Conservation (phyloP, 139 green algal genomes). For the Astrephomene gubernaculifera region DNA sequence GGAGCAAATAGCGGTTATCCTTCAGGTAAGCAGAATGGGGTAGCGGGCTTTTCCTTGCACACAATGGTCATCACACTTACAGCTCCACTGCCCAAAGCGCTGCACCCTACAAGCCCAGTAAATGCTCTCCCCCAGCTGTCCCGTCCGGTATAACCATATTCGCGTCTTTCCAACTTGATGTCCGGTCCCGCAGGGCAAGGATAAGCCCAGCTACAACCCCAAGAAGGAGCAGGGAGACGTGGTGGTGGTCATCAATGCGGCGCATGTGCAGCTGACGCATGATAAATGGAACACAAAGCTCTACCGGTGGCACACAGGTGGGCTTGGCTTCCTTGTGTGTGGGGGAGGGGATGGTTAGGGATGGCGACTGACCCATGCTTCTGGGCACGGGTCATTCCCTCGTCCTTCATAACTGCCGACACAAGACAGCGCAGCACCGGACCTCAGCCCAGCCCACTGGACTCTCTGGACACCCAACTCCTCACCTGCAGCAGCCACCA, state of each 20-base stretch:
- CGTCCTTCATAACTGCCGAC: too few species aligned
- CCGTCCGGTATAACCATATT: too few species aligned
- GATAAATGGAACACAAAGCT: conserved; percentile 92
- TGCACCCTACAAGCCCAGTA: background rate
- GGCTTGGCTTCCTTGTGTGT: too few species aligned
- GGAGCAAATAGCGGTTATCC: conserved; percentile 70
- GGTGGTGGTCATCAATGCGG: conserved; percentile 89
- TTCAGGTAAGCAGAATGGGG: conserved; percentile 32
- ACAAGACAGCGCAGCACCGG: too few species aligned
- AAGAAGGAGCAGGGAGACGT: conserved; percentile 84
- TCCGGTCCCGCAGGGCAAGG: conserved; percentile 80
- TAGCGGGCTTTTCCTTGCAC: too few species aligned
- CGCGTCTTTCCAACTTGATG: background rate
- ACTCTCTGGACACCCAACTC: too few species aligned
- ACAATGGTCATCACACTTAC: too few species aligned
- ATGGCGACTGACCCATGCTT: too few species aligned
- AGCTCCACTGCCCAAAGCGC: background rate
- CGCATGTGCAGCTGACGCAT: conserved; percentile 84
- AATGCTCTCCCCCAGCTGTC: background rate
- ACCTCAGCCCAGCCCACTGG: too few species aligned
- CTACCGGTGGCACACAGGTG: conserved; percentile 91
- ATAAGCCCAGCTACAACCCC: conserved; percentile 88
- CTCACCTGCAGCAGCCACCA: too few species aligned
- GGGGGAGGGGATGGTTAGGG: too few species aligned
- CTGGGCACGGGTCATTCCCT: too few species aligned